phyloP scores from a whole-genome alignment of 257 asterid genomes.

The Fraxinus excelsior region DNA sequence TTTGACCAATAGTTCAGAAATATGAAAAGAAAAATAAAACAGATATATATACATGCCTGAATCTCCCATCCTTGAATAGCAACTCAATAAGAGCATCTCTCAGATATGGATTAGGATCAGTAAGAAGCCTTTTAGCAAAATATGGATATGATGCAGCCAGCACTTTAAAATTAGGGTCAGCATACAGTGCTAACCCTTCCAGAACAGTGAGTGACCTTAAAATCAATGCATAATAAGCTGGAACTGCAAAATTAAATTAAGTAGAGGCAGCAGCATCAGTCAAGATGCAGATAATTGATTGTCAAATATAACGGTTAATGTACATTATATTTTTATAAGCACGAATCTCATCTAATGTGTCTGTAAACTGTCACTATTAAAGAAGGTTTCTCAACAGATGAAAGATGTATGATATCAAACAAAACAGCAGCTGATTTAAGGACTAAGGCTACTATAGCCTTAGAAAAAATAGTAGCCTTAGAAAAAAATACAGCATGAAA shows the following conservation, averaged over 20 bases:
- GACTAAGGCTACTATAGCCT: slow-evolving; percentile 18
- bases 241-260: slow-evolving; percentile 67
- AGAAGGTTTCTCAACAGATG: not conserved
- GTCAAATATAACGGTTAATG: not conserved
- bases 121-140: slow-evolving; percentile 96
- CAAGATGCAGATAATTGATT: slow-evolving; percentile 8
- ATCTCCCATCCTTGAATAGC: slow-evolving; percentile 93
- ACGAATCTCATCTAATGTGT: not conserved
- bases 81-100: slow-evolving; percentile 99
- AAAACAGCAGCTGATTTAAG: slow-evolving; percentile 6
- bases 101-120: slow-evolving; percentile 98
- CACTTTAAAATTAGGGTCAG: slow-evolving; percentile 97
- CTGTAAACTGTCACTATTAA: not conserved
- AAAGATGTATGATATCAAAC: not conserved
- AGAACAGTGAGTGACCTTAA: slow-evolving; percentile 97
- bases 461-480: slow-evolving; percentile 11
- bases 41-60: slow-evolving; percentile 64
- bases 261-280: slow-evolving; percentile 29
- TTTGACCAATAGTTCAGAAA: slow-evolving; percentile 21
- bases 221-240: slow-evolving; percentile 96
- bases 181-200: slow-evolving; percentile 96
- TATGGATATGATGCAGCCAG: slow-evolving; percentile 99
- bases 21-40: slow-evolving; percentile 20
- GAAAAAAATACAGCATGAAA: slow-evolving; percentile 12
- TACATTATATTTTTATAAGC: not conserved